Evolutionary conservation across 371 early-diverging fungal species (phyloP).

Genomic region (Syncephalastrum contaminatum): DNA sequence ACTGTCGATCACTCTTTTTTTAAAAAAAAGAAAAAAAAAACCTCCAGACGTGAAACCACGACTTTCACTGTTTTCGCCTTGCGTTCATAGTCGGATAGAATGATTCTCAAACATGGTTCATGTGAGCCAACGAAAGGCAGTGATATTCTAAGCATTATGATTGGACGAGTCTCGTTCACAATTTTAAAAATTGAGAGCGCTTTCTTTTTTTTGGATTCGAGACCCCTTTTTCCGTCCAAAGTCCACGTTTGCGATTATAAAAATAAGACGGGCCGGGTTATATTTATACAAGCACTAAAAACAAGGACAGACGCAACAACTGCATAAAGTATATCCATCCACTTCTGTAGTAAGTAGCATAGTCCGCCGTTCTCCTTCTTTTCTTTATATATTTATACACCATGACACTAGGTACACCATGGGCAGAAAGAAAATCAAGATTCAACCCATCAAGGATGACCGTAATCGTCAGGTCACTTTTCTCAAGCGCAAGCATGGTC

Average conservation of each 20-base stretch:
- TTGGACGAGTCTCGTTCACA: too few species aligned
- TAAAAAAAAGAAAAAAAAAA: too few species aligned
- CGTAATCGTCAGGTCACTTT: slow-evolving; percentile 86
- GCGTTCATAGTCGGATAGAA: too few species aligned
- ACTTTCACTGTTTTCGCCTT: too few species aligned
- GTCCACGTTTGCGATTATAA: slow-evolving; percentile 4
- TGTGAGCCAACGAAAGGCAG: too few species aligned
- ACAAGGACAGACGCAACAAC: slow-evolving; percentile 14
- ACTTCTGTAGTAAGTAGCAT: slow-evolving; percentile 9
- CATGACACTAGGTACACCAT: slow-evolving; percentile 37
- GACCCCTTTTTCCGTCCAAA: too few species aligned
- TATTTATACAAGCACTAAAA: slow-evolving; percentile 13
- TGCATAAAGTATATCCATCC: slow-evolving; percentile 14
- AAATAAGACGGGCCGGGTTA: slow-evolving; percentile 8
- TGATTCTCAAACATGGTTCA: too few species aligned
- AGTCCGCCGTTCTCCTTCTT: slow-evolving; percentile 1
- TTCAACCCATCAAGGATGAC: slow-evolving; percentile 92
- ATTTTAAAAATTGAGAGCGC: too few species aligned
- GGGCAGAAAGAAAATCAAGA: slow-evolving; percentile 98
- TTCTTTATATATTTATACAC: slow-evolving; percentile 3
- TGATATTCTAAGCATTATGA: too few species aligned
- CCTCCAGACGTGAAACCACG: too few species aligned
- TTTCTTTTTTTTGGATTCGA: too few species aligned
- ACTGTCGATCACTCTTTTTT: too few species aligned
- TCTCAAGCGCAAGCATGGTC: slow-evolving; percentile 94